Percentiles rank a stretch among this genome's conserved stretches.
Conservation (phyloP, 2,329 filamentous ascomycete genomes). For the Diaporthe sp. region DNA sequence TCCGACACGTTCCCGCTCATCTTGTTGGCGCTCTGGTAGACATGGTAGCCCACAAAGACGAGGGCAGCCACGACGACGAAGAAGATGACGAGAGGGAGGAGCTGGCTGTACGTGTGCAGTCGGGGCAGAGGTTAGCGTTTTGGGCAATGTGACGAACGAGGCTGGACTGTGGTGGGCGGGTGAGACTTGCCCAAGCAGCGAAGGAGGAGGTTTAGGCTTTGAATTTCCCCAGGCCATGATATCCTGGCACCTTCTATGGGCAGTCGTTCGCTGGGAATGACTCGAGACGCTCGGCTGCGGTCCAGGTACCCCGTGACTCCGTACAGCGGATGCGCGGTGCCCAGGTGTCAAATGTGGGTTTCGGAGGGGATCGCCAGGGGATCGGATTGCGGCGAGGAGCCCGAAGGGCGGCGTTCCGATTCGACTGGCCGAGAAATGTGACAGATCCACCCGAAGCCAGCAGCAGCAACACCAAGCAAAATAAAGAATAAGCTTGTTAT, state of each 20-base stretch:
- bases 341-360: slow-evolving; percentile 24
- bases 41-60: slow-evolving; percentile 76
- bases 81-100: slow-evolving; percentile 75
- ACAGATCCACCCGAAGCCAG: background rate
- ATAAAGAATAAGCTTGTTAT: background rate
- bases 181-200: slow-evolving; percentile 29
- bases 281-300: slow-evolving; percentile 16
- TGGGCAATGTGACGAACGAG: background rate
- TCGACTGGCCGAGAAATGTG: background rate
- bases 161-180: background rate
- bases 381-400: slow-evolving; percentile 13
- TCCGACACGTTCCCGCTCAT: slow-evolving; percentile 73
- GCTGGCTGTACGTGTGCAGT: slow-evolving; percentile 53
- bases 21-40: slow-evolving; percentile 75
- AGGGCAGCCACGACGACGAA: slow-evolving; percentile 65
- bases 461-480: background rate
- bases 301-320: slow-evolving; percentile 10
- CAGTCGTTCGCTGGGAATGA: background rate
- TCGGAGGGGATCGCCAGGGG: slow-evolving; percentile 19
- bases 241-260: background rate
- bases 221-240: slow-evolving; percentile 35
- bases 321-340: background rate
- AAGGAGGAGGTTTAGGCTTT: slow-evolving; percentile 20
- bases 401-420: background rate
- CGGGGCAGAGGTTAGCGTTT: background rate